Conservation (phyloP, 306 rosid species). For the Pterocarpus macrocarpus region DNA sequence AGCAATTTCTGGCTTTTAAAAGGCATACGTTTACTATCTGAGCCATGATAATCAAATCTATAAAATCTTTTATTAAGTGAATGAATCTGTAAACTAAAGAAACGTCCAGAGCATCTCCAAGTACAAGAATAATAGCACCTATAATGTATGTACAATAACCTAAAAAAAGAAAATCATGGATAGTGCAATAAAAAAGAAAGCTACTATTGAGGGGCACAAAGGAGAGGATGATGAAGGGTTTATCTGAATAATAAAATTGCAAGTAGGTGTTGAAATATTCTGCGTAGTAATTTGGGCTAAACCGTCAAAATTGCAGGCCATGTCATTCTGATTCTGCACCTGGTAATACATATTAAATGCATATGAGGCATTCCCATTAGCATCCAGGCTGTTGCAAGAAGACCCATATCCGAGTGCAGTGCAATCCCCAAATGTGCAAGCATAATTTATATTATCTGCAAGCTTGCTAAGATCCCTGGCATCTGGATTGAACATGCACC, state of each 20-base stretch:
- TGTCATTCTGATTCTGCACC: slow-evolving; percentile 75
- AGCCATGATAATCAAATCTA: not conserved
- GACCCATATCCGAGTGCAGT: slow-evolving; percentile 93
- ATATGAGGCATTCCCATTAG: slow-evolving; percentile 89
- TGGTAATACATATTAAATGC: slow-evolving; percentile 95
- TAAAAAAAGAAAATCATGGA: slow-evolving; percentile 51
- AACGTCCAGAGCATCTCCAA: slow-evolving; percentile 24
- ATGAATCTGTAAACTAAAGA: slow-evolving; percentile 19
- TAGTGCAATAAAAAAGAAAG: slow-evolving; percentile 44
- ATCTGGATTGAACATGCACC: slow-evolving; percentile 86
- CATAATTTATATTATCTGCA: slow-evolving; percentile 82
- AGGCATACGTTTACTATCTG: not conserved
- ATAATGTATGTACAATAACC: not conserved
- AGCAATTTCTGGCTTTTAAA: not conserved
- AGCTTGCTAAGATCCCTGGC: slow-evolving; percentile 74
- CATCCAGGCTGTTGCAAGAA: slow-evolving; percentile 84
- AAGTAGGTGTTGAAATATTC: slow-evolving; percentile 82
- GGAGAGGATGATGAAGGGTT: slow-evolving; percentile 60
- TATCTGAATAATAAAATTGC: slow-evolving; percentile 83
- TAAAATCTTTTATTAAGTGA: slow-evolving; percentile 10
- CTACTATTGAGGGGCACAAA: slow-evolving; percentile 45
- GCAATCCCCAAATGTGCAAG: slow-evolving; percentile 83
- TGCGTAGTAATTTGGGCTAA: slow-evolving; percentile 72
- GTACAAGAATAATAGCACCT: slow-evolving; percentile 4
- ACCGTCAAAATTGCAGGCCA: slow-evolving; percentile 90